phyloP scores from a whole-genome alignment of 169 alveolate species.

The Cryptosporidium sp. region DNA sequence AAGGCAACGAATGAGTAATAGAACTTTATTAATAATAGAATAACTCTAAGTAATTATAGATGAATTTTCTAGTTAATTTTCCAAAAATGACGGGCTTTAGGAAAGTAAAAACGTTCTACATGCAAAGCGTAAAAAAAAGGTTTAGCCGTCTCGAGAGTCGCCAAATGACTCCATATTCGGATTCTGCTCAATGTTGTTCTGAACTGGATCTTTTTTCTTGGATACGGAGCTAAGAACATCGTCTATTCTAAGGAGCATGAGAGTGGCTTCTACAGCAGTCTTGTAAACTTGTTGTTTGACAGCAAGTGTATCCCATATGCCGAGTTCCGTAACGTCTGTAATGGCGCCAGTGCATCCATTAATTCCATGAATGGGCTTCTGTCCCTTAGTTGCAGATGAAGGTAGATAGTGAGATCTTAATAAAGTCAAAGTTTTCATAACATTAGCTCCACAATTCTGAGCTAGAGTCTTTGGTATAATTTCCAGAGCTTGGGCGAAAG shows the following conservation, averaged over 20 bases:
- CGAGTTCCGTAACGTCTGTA: conserved; percentile 88
- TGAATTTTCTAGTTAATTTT: not conserved
- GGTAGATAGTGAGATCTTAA: conserved; percentile 19
- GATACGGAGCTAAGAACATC: conserved; percentile 95
- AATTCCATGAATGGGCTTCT: conserved; percentile 82
- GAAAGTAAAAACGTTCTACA: not conserved
- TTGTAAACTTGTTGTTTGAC: conserved; percentile 95
- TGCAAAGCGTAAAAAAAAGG: not conserved
- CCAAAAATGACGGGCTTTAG: not conserved
- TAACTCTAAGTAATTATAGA: not conserved
- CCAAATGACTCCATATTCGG: conserved; percentile 62
- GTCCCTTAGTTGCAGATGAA: not conserved
- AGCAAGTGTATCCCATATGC: conserved; percentile 94
- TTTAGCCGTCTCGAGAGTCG: conserved; percentile 68
- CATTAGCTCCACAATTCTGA: conserved; percentile 98
- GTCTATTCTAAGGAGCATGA: conserved; percentile 96
- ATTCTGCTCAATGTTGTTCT: conserved; percentile 21
- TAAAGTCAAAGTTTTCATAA: conserved; percentile 82
- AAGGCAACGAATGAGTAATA: not conserved
- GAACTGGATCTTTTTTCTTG: conserved; percentile 78
- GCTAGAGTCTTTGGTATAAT: conserved; percentile 99
- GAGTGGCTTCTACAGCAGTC: conserved; percentile 95
- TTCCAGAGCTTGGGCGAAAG: conserved; percentile 97
- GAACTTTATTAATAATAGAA: not conserved
- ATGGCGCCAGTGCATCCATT: conserved; percentile 95